Evolutionary conservation across 2,329 filamentous ascomycete species (phyloP).

Genomic region (Nothophaeocryptopus gaeumannii): DNA sequence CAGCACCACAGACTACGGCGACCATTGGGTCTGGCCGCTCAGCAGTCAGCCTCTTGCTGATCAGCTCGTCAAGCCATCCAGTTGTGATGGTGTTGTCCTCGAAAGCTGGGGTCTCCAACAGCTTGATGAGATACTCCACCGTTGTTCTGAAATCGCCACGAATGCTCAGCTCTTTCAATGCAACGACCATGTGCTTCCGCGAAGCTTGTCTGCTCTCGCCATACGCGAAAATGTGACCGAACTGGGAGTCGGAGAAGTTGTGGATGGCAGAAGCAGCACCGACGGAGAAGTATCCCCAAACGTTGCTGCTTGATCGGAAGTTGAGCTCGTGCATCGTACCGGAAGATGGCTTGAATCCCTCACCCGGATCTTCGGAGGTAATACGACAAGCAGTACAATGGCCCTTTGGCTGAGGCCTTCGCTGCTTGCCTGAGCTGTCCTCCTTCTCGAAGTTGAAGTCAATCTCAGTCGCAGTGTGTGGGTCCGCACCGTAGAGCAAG

Average conservation of each 20-base stretch:
- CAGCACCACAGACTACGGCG: conserved; percentile 91
- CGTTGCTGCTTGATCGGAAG: conserved; percentile 97
- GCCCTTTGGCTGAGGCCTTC: conserved; percentile 87
- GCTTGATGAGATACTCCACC: conserved; percentile 97
- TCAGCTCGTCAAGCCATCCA: conserved; percentile 97
- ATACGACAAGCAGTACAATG: conserved; percentile 99
- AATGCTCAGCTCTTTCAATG: conserved; percentile 97
- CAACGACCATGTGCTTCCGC: conserved; percentile 98
- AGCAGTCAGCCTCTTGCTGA: conserved; percentile 94
- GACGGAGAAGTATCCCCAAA: conserved; percentile 99
- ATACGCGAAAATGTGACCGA: conserved; percentile 98
- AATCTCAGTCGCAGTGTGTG: conserved; percentile 79
- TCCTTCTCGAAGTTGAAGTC: conserved; percentile 95
- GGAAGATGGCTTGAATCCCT: conserved; percentile 98
- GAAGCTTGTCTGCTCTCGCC: conserved; percentile 96
- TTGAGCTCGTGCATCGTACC: conserved; percentile 99
- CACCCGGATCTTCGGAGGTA: conserved; percentile 96
- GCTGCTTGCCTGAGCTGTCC: conserved; percentile 77
- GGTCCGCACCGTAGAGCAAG: conserved; percentile 91
- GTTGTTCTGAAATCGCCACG: conserved; percentile 98
- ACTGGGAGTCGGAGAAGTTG: conserved; percentile 98
- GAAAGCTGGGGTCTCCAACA: conserved; percentile 95
- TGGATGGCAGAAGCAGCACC: conserved; percentile 95
- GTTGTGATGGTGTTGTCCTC: conserved; percentile 99
- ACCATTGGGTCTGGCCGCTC: conserved; percentile 91